Base-by-base conservation (phyloP, 225 moss, liverwort and hornwort genomes). In the Polytrichum commune region DNA sequence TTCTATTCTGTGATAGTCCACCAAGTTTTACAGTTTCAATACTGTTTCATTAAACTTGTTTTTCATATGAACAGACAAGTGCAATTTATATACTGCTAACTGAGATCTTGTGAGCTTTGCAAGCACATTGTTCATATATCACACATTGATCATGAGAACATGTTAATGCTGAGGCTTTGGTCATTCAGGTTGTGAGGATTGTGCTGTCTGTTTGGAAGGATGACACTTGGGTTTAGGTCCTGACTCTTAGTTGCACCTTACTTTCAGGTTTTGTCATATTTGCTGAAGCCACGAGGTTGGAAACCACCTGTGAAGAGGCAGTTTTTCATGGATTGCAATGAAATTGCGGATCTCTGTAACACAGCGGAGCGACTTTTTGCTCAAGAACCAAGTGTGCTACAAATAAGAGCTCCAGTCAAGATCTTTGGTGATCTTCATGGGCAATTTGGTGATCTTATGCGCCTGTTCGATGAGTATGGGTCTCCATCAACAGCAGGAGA, bases 391-490 rank as follows among this genome's bases (percentile, higher is more conserved):
- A 90, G 90, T 70, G 87, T 90, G 19, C 68, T 90, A 65, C 90
- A 90, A 71, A 90, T 84, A 27, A 76, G 86, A 76, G 90, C 90
- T 24, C 90, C 87, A 35, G 87, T 90, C 18, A 90, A 90, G 68
- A 90, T 90, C 27, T 90, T 87, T 70, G 87, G 90, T 55, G 84
- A 90, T 27, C 84, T 90, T 71, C 90, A 90, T 71, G 90, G 90
- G 60, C 90, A 90, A 70, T 90, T 90, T 61, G 90, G 90, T 73
- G 90, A 90, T 58, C 84, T 90, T 4, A 90, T 90, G 90, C 90
- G 84, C 30, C 82, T 90, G 63, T 90, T 90, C 77, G 90, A 90
- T 68, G 90, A 90, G 75, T 90, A 90, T 62, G 90, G 90, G 60
- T 87, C 90, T 29, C 90, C 90, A 22, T 90, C 90, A 30, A 90